Conservation (phyloP, 2,329 filamentous ascomycete genomes). For the Huntiella moniliformis region DNA sequence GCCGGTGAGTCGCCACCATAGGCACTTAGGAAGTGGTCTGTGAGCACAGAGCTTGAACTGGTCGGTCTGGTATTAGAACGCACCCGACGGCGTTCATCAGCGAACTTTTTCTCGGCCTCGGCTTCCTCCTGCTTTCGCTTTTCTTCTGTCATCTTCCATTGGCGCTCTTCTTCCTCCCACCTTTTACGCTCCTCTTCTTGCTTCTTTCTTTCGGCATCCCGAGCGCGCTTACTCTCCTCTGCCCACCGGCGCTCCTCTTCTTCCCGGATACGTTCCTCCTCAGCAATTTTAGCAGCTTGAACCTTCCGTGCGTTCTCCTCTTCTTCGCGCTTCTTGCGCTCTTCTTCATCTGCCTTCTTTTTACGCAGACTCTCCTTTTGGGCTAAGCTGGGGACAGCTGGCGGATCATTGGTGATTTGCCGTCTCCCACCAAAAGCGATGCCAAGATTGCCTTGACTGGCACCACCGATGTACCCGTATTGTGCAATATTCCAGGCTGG, state of each 20-base stretch:
- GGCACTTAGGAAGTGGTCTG: slow-evolving; percentile 32
- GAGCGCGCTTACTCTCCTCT: slow-evolving; percentile 39
- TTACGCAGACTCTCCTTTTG: slow-evolving; percentile 60
- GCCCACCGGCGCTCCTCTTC: slow-evolving; percentile 52
- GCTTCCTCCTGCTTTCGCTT: slow-evolving; percentile 52
- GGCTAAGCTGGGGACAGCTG: slow-evolving; percentile 58
- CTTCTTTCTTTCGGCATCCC: slow-evolving; percentile 40
- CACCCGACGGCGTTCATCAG: slow-evolving; percentile 44
- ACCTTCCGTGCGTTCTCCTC: slow-evolving; percentile 33
- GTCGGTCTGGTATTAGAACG: slow-evolving; percentile 23
- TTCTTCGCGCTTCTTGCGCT: slow-evolving; percentile 34
- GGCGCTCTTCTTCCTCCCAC: slow-evolving; percentile 60
- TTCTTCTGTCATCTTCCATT: slow-evolving; percentile 63
- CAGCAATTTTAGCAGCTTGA: slow-evolving; percentile 29
- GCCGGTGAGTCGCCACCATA: slow-evolving; percentile 58
- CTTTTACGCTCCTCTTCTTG: slow-evolving; percentile 50
- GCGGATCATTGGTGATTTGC: slow-evolving; percentile 74
- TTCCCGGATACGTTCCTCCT: slow-evolving; percentile 41
- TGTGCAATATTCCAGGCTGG: slow-evolving; percentile 98
- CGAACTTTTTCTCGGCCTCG: slow-evolving; percentile 48
- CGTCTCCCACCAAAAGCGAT: slow-evolving; percentile 80
- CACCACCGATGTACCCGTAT: slow-evolving; percentile 95
- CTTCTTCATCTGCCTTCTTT: slow-evolving; percentile 38
- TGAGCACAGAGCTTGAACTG: slow-evolving; percentile 17
- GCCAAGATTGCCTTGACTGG: slow-evolving; percentile 86